Evolutionary conservation across 805 yeast genomes (phyloP), one percentile per base, ranked within the genome.

Genomic region (Wickerhamiella azymoides): DNA sequence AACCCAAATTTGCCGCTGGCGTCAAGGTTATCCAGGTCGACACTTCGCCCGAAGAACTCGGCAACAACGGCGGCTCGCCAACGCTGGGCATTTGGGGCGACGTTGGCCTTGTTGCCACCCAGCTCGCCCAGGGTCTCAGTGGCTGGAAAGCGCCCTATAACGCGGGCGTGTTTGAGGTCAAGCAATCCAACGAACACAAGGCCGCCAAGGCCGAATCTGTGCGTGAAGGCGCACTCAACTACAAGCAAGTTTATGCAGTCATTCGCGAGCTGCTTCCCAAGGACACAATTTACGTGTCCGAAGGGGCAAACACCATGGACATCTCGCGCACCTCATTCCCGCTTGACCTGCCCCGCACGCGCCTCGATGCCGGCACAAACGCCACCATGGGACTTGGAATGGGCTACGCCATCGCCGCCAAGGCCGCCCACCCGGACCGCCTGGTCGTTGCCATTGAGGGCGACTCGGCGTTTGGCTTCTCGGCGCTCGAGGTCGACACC

Each of bases 221-320:
- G 14, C 39, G 50, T 2, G 47, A 36, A 11, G 25, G 40, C 10
- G 61, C 63, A 24, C 56, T 77, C 43, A 69, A 64, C 39, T 80
- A 80, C 55, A 69, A 75, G 52, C 68, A 71, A 16, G 80, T 73
- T 0, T 76, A 78, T 57, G 70, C 66, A 14, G 60, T 61, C 0
- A 62, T 79, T 10, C 60, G 76, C 19, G 69, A 68, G 0, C 51
- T 62, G 2, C 59, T 77, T 26, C 49, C 52, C 0, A 46, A 50
- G 13, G 10, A 45, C 5, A 47, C 48, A 17, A 54, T 76, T 2
- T 65, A 70, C 33, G 71, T 79, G 1, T 68, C 77, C 3, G 86
- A 80, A 58, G 86, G 86, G n/a, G 85, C 86, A 1, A 78, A 79
- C 55, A 78, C 85, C 0, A 79, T 80, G 85, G 86, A 80, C 52